Conservation (phyloP, 176 grass and related monocot species). For the Tillandsia leiboldiana region DNA sequence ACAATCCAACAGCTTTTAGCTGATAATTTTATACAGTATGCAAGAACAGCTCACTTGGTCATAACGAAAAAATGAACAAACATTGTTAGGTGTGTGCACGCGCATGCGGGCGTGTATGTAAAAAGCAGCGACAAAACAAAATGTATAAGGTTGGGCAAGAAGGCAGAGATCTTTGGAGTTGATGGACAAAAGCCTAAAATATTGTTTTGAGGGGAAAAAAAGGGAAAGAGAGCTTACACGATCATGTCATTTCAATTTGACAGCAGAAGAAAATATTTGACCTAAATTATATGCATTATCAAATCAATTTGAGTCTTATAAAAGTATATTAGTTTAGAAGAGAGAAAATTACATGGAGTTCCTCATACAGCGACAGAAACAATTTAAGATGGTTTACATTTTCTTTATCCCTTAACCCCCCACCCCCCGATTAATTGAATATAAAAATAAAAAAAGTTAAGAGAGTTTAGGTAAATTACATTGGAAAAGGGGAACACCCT, state of each 20-base stretch:
- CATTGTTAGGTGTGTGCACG: no score
- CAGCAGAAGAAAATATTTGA: neutral
- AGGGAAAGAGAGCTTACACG: neutral
- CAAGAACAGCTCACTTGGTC: no score
- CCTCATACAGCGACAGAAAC: neutral
- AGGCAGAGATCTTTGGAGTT: no score
- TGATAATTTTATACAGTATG: neutral
- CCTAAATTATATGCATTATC: no score
- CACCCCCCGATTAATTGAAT: neutral
- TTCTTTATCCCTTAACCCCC: no score
- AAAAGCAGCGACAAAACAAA: no score
- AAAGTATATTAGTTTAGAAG: neutral
- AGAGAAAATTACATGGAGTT: neutral
- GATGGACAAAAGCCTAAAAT: no score
- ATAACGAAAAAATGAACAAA: no score
- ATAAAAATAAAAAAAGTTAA: neutral
- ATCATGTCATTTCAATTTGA: neutral
- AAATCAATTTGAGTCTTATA: neutral
- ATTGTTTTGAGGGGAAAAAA: no score
- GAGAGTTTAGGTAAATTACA: neutral
- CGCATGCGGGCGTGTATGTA: no score
- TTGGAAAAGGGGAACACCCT: neutral
- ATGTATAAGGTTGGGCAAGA: no score
- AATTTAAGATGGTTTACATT: no score
- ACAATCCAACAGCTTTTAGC: constrained; percentile 12